Evolutionary conservation across 1,139 yeast species (phyloP).

Genomic region (Meyerozyma elateridarum): DNA sequence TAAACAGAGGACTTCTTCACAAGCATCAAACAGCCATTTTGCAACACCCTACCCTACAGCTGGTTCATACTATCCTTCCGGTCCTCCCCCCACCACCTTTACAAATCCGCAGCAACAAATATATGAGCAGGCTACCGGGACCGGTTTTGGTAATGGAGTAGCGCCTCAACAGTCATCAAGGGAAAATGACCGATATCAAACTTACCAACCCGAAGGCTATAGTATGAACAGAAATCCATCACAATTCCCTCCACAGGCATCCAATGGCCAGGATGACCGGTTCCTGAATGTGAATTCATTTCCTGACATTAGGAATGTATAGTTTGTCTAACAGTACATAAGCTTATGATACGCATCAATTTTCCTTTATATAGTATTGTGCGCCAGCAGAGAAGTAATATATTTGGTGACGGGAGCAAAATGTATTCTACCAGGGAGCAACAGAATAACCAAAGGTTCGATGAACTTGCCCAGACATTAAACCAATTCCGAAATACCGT

Average conservation of each 20-base stretch:
- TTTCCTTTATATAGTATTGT: neutral
- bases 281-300: conserved; percentile 28
- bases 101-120: conserved; percentile 10
- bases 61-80: no score
- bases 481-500: conserved; percentile 43
- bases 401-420: conserved; percentile 19
- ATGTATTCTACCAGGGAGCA: conserved; percentile 42
- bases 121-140: conserved; percentile 31
- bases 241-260: neutral
- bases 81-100: conserved; percentile 5
- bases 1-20: conserved; percentile 18
- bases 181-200: no score
- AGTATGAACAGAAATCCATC: neutral
- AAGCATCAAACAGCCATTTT: conserved; percentile 6
- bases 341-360: no score
- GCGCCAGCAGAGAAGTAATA: neutral
- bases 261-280: conserved; percentile 7
- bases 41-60: conserved; percentile 20
- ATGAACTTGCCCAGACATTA: conserved; percentile 41
- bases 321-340: conserved; percentile 3
- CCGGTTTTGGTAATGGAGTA: conserved; percentile 33
- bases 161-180: neutral
- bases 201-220: neutral
- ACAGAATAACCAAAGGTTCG: conserved; percentile 42
- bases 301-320: conserved; percentile 26